Evolutionary conservation across 2,329 filamentous ascomycete genomes (phyloP).

Genomic region (Apiospora marii): DNA sequence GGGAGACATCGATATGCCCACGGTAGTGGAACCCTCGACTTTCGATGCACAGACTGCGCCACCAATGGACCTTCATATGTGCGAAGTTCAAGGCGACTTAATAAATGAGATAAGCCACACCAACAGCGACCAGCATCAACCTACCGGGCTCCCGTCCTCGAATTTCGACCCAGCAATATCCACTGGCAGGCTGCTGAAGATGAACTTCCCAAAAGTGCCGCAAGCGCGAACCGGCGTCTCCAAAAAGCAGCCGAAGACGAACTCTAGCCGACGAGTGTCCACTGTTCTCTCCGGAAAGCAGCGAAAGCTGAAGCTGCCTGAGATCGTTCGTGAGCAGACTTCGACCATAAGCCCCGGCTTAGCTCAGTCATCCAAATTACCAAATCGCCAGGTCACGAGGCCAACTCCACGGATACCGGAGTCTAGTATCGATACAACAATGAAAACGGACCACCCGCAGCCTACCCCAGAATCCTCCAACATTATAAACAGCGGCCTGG

Average conservation of each 20-base stretch:
- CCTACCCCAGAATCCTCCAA: constrained; percentile 3
- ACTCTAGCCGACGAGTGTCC: neutral
- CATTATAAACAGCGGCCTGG: neutral
- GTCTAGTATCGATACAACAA: constrained; percentile 2
- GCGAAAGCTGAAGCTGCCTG: constrained; percentile 1
- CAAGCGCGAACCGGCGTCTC: neutral
- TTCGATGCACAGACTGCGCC: neutral
- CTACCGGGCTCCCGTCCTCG: neutral
- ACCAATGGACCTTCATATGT: neutral
- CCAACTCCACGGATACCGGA: neutral
- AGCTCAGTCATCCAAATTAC: neutral
- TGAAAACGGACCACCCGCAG: neutral
- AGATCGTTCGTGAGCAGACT: constrained; percentile 7
- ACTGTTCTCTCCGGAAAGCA: constrained; percentile 7
- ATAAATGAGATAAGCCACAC: neutral
- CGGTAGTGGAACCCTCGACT: constrained; percentile 9
- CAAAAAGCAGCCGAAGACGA: neutral
- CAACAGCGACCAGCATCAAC: neutral
- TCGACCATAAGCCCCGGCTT: neutral
- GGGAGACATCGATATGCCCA: neutral
- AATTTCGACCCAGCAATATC: neutral
- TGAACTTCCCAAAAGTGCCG: constrained; percentile 4
- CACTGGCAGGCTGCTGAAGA: neutral
- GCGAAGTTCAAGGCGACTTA: constrained; percentile 4
- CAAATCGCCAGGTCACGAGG: neutral